phyloP scores from a whole-genome alignment of 2,329 filamentous ascomycete species.

The Lecanosticta acicola region DNA sequence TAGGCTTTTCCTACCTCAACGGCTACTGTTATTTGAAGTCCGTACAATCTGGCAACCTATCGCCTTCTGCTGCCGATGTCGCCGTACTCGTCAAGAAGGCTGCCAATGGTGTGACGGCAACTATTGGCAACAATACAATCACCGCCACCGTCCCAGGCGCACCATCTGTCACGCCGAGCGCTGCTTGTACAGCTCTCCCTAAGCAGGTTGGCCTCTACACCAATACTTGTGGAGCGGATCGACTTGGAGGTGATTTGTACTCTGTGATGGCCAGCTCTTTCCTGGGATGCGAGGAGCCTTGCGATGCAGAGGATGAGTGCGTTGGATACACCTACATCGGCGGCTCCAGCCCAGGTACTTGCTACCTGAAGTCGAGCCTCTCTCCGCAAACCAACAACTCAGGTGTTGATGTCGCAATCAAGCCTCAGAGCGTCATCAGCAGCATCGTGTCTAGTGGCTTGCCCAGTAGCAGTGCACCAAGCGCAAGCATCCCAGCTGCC shows the following conservation, averaged over 20 bases:
- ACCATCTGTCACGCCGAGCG: neutral
- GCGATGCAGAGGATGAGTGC: conserved; percentile 11
- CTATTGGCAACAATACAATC: conserved; percentile 3
- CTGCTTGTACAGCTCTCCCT: conserved; percentile 1
- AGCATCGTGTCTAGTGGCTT: neutral
- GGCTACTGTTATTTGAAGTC: conserved; percentile 3
- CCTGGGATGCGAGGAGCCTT: conserved; percentile 19
- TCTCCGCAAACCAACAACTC: conserved; percentile 1
- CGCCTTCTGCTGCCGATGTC: conserved; percentile 4
- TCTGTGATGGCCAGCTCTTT: conserved; percentile 13
- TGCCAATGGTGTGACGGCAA: neutral
- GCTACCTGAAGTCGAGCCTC: conserved; percentile 14
- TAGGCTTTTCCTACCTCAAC: neutral
- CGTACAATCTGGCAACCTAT: conserved; percentile 1
- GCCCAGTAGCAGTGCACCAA: no score
- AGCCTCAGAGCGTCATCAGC: neutral
- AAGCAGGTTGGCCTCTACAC: conserved; percentile 2
- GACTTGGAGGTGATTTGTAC: conserved; percentile 19
- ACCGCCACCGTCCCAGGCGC: neutral
- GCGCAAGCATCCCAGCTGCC: no score
- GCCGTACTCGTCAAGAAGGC: neutral
- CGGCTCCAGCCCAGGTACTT: conserved; percentile 7
- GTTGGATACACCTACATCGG: conserved; percentile 15
- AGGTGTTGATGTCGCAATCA: conserved; percentile 1
- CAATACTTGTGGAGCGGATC: conserved; percentile 2